Evolutionary conservation across 2,329 filamentous ascomycete species (phyloP), one percentile per base, ranked within the genome.

Genomic region (Dothidotthia symphoricarpi): DNA sequence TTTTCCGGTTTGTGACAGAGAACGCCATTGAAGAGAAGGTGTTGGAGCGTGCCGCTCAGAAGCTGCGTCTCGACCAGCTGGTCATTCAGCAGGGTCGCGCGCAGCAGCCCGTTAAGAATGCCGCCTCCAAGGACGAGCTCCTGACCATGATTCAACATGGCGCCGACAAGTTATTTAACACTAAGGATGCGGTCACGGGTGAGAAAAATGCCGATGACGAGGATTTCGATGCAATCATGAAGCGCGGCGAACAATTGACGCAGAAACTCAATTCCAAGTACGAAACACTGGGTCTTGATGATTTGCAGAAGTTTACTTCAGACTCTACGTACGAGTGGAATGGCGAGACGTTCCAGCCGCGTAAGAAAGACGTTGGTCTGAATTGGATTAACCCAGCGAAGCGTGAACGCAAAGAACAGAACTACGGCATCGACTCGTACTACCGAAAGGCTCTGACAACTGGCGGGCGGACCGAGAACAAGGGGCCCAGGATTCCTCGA

Each of bases 291-390:
- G 93, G 94, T 49, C 86, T 98, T 19, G 93, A 98, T 64, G 93
- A 98, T 53, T 71, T 98, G 28, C 93, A 98, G 64, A 97, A 97
- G 62, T 98, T 98, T 68, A 93, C 86, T 1, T 96, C 91, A 0
- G 93, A 98, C 58, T 95, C 88, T 37, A 90, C 94, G 0, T 98
- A 98, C 59, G 93, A 97, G 63, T 98, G 94, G 94, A 98, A 98
- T 49, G 93, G 93, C 31, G 85, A 97, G 69, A 91, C 91, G 58
- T 98, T 98, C 65, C 87, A 89, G 36, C 87, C 86, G 41, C 81
- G 84, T 13, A 71, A 70, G 62, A 94, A 94, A 72, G 88, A 95
- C 33, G 88, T 96, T 47, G 88, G 88, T 32, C 79, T 96, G 50
- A 90, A 76, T 60, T 98, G 94, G 94, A 98, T 98, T 72, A 95